Evolutionary conservation across 2,329 filamentous ascomycete genomes (phyloP).

Genomic region (Lecanoromycetidae sp.): DNA sequence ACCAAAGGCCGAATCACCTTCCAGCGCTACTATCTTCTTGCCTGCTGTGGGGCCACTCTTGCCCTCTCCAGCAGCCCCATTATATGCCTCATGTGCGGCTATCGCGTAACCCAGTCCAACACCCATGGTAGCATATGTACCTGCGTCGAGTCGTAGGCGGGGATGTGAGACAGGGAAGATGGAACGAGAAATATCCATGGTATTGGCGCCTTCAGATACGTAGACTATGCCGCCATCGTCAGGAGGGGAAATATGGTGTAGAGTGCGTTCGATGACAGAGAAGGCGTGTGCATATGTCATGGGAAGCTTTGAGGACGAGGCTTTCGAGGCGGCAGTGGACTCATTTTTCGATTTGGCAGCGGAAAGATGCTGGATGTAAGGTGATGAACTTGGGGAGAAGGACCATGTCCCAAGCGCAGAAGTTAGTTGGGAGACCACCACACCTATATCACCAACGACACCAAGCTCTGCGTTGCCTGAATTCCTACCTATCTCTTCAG

Average conservation of each 20-base stretch:
- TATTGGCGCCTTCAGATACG: constrained; percentile 47
- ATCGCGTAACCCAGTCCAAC: constrained; percentile 46
- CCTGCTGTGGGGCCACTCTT: constrained; percentile 21
- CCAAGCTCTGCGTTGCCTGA: constrained; percentile 36
- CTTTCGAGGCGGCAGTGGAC: constrained; percentile 32
- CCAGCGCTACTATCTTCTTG: constrained; percentile 45
- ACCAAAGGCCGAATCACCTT: constrained; percentile 45
- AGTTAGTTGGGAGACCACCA: constrained; percentile 38
- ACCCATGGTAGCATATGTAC: constrained; percentile 49
- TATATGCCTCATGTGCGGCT: constrained; percentile 45
- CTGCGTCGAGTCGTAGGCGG: constrained; percentile 44
- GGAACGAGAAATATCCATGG: constrained; percentile 49
- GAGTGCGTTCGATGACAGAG: constrained; percentile 38
- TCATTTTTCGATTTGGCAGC: constrained; percentile 36
- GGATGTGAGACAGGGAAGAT: constrained; percentile 43
- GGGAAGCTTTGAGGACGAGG: constrained; percentile 30
- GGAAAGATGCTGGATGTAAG: constrained; percentile 26
- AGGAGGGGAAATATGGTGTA: constrained; percentile 36
- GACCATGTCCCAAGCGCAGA: constrained; percentile 33
- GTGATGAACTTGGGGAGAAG: constrained; percentile 28
- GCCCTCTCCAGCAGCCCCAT: constrained; percentile 30
- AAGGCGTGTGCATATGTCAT: constrained; percentile 42
- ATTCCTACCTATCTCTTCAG: constrained; percentile 44
- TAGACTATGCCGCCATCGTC: constrained; percentile 41
- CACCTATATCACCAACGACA: constrained; percentile 40